These are phyloP conservation scores for Diaporthe sp. DNA, from an alignment of 2,329 filamentous ascomycete genomes.

Conservation along the genomic window DNA sequence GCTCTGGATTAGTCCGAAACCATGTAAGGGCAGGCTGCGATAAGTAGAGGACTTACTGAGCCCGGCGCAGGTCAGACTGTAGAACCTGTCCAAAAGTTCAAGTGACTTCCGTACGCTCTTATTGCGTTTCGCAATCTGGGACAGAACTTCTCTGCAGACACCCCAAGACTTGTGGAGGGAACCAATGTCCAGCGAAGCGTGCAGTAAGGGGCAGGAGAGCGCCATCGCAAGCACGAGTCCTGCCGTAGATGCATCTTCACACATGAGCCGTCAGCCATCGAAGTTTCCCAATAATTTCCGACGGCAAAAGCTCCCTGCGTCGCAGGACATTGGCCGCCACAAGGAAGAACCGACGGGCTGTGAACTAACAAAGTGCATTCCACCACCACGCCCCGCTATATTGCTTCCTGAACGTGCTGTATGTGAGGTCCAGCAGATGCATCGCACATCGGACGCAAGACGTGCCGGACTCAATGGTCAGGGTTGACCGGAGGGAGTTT, in stretches of 20 bases:
- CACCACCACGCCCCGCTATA: constrained; percentile 39
- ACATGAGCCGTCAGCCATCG: background rate
- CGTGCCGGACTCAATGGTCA: constrained; percentile 33
- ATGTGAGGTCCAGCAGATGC: constrained; percentile 37
- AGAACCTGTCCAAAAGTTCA: background rate
- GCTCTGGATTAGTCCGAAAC: background rate
- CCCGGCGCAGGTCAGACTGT: background rate
- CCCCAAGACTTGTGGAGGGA: background rate
- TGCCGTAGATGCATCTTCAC: constrained; percentile 37
- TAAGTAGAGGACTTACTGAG: background rate
- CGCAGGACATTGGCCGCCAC: background rate
- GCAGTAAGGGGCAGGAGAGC: constrained; percentile 32
- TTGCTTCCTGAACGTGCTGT: constrained; percentile 36
- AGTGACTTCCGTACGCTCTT: background rate
- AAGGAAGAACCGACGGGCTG: background rate
- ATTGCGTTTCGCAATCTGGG: background rate
- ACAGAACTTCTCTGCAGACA: background rate
- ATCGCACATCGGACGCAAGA: constrained; percentile 36
- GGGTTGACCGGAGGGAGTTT: constrained; percentile 17
- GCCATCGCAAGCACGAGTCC: constrained; percentile 37
- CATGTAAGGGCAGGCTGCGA: background rate
- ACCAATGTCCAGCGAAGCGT: background rate
- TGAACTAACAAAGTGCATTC: constrained; percentile 38
- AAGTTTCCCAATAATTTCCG: background rate
- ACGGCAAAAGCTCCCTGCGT: background rate